Base-by-base conservation (phyloP, 2,329 filamentous ascomycete genomes). In the Colletotrichum karsti region DNA sequence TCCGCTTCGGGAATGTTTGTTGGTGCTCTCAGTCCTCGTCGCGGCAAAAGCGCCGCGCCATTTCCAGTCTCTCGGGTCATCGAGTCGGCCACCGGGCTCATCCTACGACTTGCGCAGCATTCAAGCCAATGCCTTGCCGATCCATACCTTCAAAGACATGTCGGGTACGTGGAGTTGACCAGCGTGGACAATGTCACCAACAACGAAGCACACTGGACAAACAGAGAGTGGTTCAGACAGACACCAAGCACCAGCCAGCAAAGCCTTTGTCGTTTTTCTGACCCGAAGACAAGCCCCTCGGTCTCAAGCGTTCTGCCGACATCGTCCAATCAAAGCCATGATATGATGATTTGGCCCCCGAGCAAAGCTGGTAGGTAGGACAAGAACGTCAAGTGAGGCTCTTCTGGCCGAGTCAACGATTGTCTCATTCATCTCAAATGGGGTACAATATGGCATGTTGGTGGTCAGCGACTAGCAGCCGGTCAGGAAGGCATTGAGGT, bases 1-100 rank as follows among this genome's bases (percentile, higher is more conserved):
- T 41, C 65, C 50, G 48, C n/a, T 65, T 70, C n/a, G 9, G 58
- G 55, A 56, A 57, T 65, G 37, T 67, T 24, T 41, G 55, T 69
- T 65, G 59, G 65, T 58, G 59, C 65, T 55, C 35, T 61, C 37
- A 41, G 55, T 58, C 28, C 54, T 64, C 42, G 22, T 65, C 55
- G 68, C 65, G 59, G 68, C 60, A 70, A 69, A 61, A 64, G 30
- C 60, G n/a, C 48, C 39, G 55, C 44, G 51, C 41, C 48, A 51
- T 60, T 46, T 50, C 64, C 68, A 70, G 33, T 37, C 26, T n/a
- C 56, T 69, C 28, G 62, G 66, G 62, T 62, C 35, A 13, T 41
- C 10, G 20, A 20, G 28, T 30, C 35, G 20, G 28, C 62, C 48
- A 42, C 50, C 18, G 35, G 33, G 3, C 56, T 51, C 39, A 41